phyloP scores from a whole-genome alignment of 2,329 filamentous ascomycete genomes.

The Amesomyces nigricolor region DNA sequence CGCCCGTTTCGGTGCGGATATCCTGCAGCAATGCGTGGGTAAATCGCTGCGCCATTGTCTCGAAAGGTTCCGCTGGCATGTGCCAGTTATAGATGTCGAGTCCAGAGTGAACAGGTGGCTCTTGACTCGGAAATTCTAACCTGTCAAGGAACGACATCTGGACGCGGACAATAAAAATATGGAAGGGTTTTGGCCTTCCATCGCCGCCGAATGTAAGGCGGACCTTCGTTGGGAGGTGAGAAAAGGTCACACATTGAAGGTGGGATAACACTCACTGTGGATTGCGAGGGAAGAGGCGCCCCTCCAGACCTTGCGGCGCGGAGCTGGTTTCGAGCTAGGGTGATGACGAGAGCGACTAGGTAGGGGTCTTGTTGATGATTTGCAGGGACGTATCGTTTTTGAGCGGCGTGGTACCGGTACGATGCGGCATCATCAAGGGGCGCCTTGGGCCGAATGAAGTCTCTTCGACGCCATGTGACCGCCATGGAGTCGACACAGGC shows the following conservation, averaged over 20 bases:
- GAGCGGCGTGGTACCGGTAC: not conserved
- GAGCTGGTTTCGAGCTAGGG: not conserved
- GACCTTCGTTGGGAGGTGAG: not conserved
- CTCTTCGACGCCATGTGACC: too few species aligned
- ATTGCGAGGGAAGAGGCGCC: not conserved
- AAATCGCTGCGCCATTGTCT: not conserved
- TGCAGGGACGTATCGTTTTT: not conserved
- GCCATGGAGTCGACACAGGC: not conserved
- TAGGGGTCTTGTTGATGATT: not conserved
- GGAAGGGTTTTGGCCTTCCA: not conserved
- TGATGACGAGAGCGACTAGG: not conserved
- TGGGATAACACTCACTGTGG: not conserved
- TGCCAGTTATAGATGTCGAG: slow-evolving; percentile 1
- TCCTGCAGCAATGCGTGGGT: not conserved
- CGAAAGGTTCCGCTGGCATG: not conserved
- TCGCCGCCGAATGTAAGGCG: not conserved
- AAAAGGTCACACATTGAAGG: not conserved
- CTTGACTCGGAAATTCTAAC: not conserved
- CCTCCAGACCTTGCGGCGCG: not conserved
- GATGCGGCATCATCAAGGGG: not conserved
- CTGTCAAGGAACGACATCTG: not conserved
- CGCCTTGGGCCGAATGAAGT: not conserved
- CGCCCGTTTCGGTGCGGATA: not conserved
- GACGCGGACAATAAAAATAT: slow-evolving; percentile 1
- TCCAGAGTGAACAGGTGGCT: not conserved